Evolutionary conservation across 2,329 filamentous ascomycete genomes (phyloP), one percentile per base, ranked within the genome.

Genomic region (Tolypocladium sp.): DNA sequence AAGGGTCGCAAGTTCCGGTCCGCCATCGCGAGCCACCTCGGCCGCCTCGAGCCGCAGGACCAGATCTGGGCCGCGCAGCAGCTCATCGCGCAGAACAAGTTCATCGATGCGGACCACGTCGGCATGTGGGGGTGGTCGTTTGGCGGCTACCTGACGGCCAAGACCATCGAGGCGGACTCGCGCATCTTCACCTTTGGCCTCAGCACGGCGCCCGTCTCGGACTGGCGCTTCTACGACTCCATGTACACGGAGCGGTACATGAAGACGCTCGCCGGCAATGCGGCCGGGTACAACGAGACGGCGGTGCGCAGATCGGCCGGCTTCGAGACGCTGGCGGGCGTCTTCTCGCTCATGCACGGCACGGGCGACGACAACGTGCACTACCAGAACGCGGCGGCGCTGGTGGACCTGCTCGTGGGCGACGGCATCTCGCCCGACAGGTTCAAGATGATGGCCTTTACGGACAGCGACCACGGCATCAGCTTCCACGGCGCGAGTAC

Each of bases 231-330:
- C 73, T 90, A 90, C 70, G 86, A 90, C 69, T 82, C 79, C 58
- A 82, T 89, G 76, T 90, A 89, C 69, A 88, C 87, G 0, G 87
- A 90, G 70, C 80, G 87, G 13, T 90, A 88, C 73, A 89, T 90
- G 86, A 88, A 88, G 72, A 82, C 77, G 1, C 77, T 80, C 1
- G 72, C 74, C 3, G 71, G 73, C 46, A 89, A 89, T 66, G 73
- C 72, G 0, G 81, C 71, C 0, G 86, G 85, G 37, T 90, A 90
- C 72, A 79, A 81, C 59, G 75, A 76, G 57, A 83, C 82, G 0
- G 84, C 85, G 0, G 83, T 89, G 2, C 78, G 79, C 60, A 76
- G 83, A 4, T 70, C 77, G 0, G 74, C 75, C 0, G 86, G 87
- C 0, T 90, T 90, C 76, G 82, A 83, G 72, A 81, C 81, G 57